Evolutionary conservation across 176 grass and related monocot genomes (phyloP), one percentile per base, ranked within the genome.

Genomic region (Oropetium thomaeum): DNA sequence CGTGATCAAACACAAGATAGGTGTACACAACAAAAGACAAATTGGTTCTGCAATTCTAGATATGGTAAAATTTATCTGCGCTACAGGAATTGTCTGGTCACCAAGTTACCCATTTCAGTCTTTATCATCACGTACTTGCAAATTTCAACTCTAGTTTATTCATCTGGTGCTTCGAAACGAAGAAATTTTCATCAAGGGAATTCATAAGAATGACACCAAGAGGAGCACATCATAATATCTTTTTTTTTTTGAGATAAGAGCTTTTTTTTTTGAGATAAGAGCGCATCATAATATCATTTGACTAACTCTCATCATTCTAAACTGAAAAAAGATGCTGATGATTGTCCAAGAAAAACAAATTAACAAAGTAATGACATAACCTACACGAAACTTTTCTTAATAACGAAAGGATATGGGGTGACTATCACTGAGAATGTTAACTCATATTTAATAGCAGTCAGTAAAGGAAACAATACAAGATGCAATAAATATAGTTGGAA

Each of bases 301-400:
- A 89, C 75, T 92, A 96, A 76, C 81, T 89, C 83, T 74, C 93
- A 83, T 92, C 93, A 90, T 83, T 83, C 87, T 82, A 25, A 22
- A 22, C 12, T 26, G n/a, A 55, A 10, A 54, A 10, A 47, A 47
- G 5, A 11, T 33, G 40, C 22, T 47, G n/a, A 78, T 30, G 1
- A 47, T 37, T 15, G 10, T 17, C 16, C 10, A 28, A 23, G 45
- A 1, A 32, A 59, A 22, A 22, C 9, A 13, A 74, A 8, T 20
- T 13, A 44, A 43, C 13, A 53, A 15, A n/a, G 20, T 52, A 62
- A 62, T 19, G 70, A 14, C 26, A 62, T 38, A 64, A 59, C 15
- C 15, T 26, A 42, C 2, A 55, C n/a, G 57, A 2, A 27, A 10
- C 14, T 34, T 43, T 58, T 73, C 0, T n/a, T n/a, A n/a, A 31